Evolutionary conservation across 495 filamentous ascomycete species (phyloP), one percentile per base, ranked within the genome.

Genomic region (Penicillium salamii): DNA sequence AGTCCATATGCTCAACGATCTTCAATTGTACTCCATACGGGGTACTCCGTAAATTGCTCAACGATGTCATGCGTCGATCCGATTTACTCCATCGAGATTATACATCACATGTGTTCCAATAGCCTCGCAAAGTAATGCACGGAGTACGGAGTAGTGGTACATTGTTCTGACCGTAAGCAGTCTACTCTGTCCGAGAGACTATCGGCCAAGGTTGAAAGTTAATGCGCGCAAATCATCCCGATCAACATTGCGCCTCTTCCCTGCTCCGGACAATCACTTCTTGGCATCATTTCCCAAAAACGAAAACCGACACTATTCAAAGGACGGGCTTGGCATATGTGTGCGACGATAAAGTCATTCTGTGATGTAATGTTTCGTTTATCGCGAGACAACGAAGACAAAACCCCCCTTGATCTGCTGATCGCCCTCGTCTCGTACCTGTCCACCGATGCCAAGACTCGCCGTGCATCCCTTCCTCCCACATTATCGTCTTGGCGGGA

Each of bases 401-500:
- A 13, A 4, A 17, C 24, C 34, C 26, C 42, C 47, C 51, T 55
- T 55, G 49, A 57, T 57, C 53, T 34, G 33, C 43, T 40, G 38
- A 49, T 47, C 45, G 31, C 40, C 40, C 41, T 42, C 36, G 37
- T 42, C 35, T 42, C 5, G 44, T 39, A 48, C 36, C 36, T 40
- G 46, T 48, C 45, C 45, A 47, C 45, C 45, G 11, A 29, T 53
- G 67, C 67, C 67, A 68, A 70, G 62, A 57, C 44, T 31, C 51
- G 50, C 62, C 60, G 57, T 68, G 64, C 67, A 68, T 70, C 56
- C 60, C 57, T 54, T 53, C 38, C 50, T 53, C 50, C 47, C 51
- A 41, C 38, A 61, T 64, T 61, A 68, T 65, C 44, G 54, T 59
- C 62, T 68, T 64, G 61, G 61, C 61, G 24, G 31, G 14, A 43